phyloP scores from a whole-genome alignment of 495 filamentous ascomycete species.

The Tuber calosporum region DNA sequence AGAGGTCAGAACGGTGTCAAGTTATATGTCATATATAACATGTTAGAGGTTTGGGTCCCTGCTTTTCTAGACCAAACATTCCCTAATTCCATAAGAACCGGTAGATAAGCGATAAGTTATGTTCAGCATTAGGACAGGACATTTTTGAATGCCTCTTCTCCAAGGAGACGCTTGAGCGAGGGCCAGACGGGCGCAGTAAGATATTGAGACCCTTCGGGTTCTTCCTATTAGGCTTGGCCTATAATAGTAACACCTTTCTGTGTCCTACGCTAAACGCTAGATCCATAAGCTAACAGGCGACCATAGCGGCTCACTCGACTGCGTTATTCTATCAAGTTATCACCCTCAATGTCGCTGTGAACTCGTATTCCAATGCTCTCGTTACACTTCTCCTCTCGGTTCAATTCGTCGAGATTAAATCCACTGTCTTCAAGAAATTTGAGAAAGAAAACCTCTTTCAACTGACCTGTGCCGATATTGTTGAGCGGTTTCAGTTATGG shows the following conservation, averaged over 20 bases:
- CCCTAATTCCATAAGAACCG: constrained; percentile 1
- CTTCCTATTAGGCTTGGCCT: constrained; percentile 77
- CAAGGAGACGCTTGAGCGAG: constrained; percentile 78
- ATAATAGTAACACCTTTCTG: constrained; percentile 45
- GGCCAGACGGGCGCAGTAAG: constrained; percentile 82
- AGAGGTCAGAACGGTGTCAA: constrained; percentile 95
- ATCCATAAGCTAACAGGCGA: constrained; percentile 13
- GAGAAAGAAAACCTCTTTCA: constrained; percentile 98
- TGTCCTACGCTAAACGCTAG: not conserved
- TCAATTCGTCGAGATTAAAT: constrained; percentile 98
- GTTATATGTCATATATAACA: constrained; percentile 96
- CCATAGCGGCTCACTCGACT: constrained; percentile 71
- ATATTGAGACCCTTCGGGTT: constrained; percentile 84
- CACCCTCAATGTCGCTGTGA: constrained; percentile 94
- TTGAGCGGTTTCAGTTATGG: constrained; percentile 96
- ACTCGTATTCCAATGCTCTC: constrained; percentile 94
- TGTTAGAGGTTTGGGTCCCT: constrained; percentile 60
- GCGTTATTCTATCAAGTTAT: constrained; percentile 95
- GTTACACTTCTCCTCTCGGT: constrained; percentile 86
- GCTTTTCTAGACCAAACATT: not conserved
- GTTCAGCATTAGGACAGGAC: constrained; percentile 89
- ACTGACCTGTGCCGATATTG: constrained; percentile 89
- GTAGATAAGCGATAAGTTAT: constrained; percentile 67
- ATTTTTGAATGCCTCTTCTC: constrained; percentile 94
- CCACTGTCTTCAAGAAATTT: constrained; percentile 93